phyloP scores from a whole-genome alignment of 129 eudicot species.

The Tagetes erecta region DNA sequence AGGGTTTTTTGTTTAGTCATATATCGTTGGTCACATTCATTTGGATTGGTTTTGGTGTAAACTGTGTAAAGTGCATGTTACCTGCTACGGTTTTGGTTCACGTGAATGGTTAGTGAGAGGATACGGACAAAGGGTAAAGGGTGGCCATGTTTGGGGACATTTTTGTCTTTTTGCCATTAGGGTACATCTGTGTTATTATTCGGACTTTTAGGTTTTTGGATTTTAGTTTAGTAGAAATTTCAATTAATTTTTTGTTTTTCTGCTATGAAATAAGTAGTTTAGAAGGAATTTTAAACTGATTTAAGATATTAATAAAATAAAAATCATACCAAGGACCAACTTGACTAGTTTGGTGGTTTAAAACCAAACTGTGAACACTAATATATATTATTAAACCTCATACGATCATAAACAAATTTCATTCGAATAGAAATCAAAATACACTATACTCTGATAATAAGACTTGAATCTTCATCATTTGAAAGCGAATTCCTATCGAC shows the following conservation, averaged over 20 bases:
- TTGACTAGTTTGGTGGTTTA: too few relatives aligned
- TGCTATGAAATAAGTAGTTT: slow-evolving; percentile 26
- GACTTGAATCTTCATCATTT: too few relatives aligned
- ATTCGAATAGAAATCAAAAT: too few relatives aligned
- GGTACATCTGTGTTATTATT: slow-evolving; percentile 28
- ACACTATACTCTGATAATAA: too few relatives aligned
- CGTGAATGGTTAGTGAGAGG: slow-evolving; percentile 71
- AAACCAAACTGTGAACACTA: too few relatives aligned
- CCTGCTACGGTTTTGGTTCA: slow-evolving; percentile 39
- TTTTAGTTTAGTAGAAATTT: slow-evolving; percentile 34
- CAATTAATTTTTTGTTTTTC: background rate
- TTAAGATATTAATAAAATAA: too few relatives aligned
- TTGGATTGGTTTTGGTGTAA: slow-evolving; percentile 23
- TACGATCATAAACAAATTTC: too few relatives aligned
- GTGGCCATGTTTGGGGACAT: slow-evolving; percentile 28
- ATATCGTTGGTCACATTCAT: background rate
- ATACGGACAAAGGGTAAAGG: slow-evolving; percentile 21
- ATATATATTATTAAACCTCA: too few relatives aligned
- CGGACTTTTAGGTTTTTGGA: slow-evolving; percentile 22
- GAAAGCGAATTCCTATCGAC: too few relatives aligned
- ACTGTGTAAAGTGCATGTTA: slow-evolving; percentile 24
- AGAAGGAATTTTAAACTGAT: slow-evolving; percentile 22
- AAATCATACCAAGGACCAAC: too few relatives aligned
- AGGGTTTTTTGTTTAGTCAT: slow-evolving; percentile 41
- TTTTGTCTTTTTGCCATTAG: slow-evolving; percentile 50